A percentile compares a stretch with the other conserved stretches of the same genome.
phyloP scores from a whole-genome alignment of 345 rosid species.

The Excoecaria agallocha region DNA sequence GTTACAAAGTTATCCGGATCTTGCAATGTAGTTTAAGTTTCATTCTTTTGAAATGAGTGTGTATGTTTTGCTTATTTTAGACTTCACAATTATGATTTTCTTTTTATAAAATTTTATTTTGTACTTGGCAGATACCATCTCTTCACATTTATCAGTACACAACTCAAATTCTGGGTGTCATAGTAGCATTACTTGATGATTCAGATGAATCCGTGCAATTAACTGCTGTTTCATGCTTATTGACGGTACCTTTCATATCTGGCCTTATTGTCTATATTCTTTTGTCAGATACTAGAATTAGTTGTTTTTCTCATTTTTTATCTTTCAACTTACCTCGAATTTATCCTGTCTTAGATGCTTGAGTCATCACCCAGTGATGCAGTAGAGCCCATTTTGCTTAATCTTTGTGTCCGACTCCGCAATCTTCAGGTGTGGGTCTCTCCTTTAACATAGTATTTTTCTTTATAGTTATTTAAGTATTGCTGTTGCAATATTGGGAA shows the following conservation, averaged over 20 bases:
- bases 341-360: constrained; percentile 52
- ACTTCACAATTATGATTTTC: background rate
- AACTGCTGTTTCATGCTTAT: constrained; percentile 85
- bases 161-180: constrained; percentile 79
- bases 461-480: background rate
- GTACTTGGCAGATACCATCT: constrained; percentile 68
- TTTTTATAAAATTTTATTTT: background rate
- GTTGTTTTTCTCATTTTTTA: background rate
- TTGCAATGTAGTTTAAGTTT: background rate
- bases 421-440: constrained; percentile 65
- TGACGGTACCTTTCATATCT: constrained; percentile 48
- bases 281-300: background rate
- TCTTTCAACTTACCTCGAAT: constrained; percentile 2
- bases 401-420: constrained; percentile 81
- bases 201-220: constrained; percentile 81
- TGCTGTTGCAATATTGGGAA: background rate
- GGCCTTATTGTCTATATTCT: constrained; percentile 2
- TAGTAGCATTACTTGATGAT: constrained; percentile 89
- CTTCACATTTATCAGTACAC: constrained; percentile 67
- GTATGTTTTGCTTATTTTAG: background rate
- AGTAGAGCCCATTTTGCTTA: constrained; percentile 78
- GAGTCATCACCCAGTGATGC: constrained; percentile 76
- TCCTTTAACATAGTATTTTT: constrained; percentile 6
- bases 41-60: background rate
- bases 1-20: background rate